Evolutionary conservation across 1,139 yeast species (phyloP).

Genomic region (Debaryomyces sp.): DNA sequence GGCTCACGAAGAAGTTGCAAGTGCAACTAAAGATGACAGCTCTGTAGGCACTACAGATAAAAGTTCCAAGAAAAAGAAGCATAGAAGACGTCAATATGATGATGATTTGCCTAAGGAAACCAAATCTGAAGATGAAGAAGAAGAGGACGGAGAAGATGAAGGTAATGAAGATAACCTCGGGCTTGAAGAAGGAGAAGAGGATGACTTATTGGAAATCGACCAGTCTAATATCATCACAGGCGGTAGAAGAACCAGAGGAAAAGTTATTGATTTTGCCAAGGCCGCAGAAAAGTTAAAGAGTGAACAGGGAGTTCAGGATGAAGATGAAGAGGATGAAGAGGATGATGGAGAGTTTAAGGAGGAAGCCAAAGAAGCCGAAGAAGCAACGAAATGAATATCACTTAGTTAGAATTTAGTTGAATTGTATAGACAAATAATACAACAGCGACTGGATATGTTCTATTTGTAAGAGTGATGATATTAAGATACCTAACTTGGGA

Average conservation of each 20-base stretch:
- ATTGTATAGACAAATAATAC: neutral
- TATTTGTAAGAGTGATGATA: neutral
- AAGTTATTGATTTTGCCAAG: conserved; percentile 81
- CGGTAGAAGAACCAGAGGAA: conserved; percentile 92
- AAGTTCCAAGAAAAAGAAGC: conserved; percentile 41
- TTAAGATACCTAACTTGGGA: neutral
- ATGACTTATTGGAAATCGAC: conserved; percentile 83
- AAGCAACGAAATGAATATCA: neutral
- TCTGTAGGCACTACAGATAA: conserved; percentile 20
- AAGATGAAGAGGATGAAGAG: conserved; percentile 23
- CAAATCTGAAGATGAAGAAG: conserved; percentile 31
- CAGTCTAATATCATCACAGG: conserved; percentile 77
- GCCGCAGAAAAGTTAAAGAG: conserved; percentile 75
- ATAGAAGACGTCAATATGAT: conserved; percentile 39
- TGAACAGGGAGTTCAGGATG: conserved; percentile 49
- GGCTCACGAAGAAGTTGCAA: conserved; percentile 17
- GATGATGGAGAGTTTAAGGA: conserved; percentile 9
- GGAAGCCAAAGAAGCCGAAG: conserved; percentile 1
- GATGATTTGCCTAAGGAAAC: conserved; percentile 33
- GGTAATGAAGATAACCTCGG: conserved; percentile 47
- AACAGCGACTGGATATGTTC: neutral
- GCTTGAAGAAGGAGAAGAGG: conserved; percentile 72
- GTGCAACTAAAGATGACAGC: conserved; percentile 12
- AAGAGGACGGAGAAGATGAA: conserved; percentile 51
- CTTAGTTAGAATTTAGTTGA: neutral